These are phyloP conservation scores for Dictyostelium discoideum DNA, from an alignment of 78 protist species.

Conservation along the genomic window DNA sequence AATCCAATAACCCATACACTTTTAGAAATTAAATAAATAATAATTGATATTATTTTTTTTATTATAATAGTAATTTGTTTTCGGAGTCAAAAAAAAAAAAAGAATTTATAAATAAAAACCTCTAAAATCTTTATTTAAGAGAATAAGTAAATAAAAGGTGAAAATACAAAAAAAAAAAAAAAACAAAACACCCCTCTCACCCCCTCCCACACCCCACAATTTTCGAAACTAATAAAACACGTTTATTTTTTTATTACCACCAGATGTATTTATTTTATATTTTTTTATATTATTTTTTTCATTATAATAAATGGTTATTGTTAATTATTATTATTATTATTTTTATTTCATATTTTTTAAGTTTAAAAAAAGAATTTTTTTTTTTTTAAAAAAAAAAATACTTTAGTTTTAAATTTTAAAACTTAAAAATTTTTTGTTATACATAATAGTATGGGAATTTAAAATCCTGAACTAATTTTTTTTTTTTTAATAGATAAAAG, in stretches of 20 bases:
- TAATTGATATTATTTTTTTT: no score
- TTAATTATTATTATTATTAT: not conserved
- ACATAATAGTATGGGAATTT: no score
- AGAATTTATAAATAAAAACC: no score
- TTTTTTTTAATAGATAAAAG: no score
- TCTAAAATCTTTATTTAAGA: not conserved
- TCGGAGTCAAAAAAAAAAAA: not conserved
- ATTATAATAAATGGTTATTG: no score
- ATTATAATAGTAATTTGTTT: not conserved
- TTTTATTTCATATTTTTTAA: not conserved
- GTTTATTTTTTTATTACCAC: not conserved
- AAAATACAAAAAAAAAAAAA: not conserved
- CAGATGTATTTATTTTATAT: not conserved
- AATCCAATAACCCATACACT: not conserved
- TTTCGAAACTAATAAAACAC: not conserved
- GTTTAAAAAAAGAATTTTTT: not conserved
- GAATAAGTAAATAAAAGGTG: not conserved
- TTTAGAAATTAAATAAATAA: not conserved
- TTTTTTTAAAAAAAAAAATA: no score
- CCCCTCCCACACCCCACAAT: not conserved
- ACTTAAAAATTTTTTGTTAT: no score
- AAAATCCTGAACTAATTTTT: no score
- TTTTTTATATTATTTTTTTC: not conserved
- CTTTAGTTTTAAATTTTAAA: no score
- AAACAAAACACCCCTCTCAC: not conserved